A percentile compares a stretch with the other conserved stretches of the same genome.
These are phyloP conservation scores for Bocquillonia castaneifolia DNA, from an alignment of 441 rosid genomes.

Conservation along the genomic window DNA sequence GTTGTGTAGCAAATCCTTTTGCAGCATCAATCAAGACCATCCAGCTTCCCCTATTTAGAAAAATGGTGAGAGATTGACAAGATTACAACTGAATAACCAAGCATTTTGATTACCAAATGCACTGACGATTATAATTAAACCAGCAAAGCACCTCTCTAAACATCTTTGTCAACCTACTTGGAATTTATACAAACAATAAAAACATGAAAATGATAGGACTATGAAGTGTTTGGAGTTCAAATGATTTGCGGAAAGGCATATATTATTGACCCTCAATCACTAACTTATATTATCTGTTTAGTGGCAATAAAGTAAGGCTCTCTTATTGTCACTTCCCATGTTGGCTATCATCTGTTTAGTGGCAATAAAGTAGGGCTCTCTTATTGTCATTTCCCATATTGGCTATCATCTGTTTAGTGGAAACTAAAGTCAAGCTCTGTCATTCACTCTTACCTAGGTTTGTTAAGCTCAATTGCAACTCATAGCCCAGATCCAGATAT, in stretches of 20 bases:
- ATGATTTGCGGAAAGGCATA: background rate
- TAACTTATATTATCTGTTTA: no score
- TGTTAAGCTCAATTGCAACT: background rate
- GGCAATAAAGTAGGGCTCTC: no score
- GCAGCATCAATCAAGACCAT: conserved; percentile 97
- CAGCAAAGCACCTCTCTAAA: background rate
- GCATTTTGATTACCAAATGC: background rate
- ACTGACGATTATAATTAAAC: background rate
- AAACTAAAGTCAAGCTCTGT: no score
- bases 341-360: no score
- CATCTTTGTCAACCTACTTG: background rate
- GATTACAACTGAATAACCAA: background rate
- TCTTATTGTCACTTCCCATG: no score
- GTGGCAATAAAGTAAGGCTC: no score
- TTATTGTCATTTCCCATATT: no score
- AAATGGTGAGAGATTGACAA: conserved; percentile 4
- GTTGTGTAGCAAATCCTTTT: conserved; percentile 77
- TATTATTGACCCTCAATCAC: background rate
- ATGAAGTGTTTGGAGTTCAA: background rate
- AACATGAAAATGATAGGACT: background rate
- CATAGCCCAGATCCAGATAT: background rate
- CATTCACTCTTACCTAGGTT: background rate
- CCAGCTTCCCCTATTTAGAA: conserved; percentile 55
- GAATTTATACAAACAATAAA: background rate
- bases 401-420: no score